These are phyloP conservation scores for Takashimella tepidaria DNA, from an alignment of 1,284 basidiomycete species.

Conservation along the genomic window DNA sequence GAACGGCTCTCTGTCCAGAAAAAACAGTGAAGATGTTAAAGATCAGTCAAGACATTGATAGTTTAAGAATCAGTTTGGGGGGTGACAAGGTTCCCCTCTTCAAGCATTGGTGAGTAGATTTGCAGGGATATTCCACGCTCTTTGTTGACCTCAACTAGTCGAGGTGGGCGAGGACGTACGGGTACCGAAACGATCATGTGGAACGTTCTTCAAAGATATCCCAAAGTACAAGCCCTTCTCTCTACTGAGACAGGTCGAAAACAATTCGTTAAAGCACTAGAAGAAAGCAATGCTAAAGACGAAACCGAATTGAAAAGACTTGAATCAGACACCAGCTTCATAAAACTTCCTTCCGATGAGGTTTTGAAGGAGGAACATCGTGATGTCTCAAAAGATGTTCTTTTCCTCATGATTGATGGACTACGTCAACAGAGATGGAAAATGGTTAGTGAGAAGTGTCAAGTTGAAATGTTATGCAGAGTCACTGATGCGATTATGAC, in stretches of 20 bases:
- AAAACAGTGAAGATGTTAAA: neutral
- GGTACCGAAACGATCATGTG: neutral
- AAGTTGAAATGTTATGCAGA: too few species aligned
- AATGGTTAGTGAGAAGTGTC: neutral
- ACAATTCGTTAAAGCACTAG: neutral
- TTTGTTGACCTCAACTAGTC: neutral
- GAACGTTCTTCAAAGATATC: neutral
- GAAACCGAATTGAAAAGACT: neutral
- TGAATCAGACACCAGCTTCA: neutral
- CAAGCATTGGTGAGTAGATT: neutral
- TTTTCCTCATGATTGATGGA: too few species aligned
- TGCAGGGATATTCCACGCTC: too few species aligned
- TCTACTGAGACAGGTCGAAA: neutral
- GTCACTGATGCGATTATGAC: too few species aligned
- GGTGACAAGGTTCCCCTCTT: neutral
- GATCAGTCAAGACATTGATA: neutral
- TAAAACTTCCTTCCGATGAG: neutral
- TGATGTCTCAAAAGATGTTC: too few species aligned
- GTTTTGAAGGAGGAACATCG: neutral
- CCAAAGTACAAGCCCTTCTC: neutral
- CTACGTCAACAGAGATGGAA: neutral
- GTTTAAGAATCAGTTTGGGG: neutral
- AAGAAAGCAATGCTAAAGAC: neutral
- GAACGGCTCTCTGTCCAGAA: neutral
- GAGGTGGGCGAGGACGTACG: neutral